Percentiles rank a stretch among this genome's conserved stretches.
phyloP scores from a whole-genome alignment of 306 rosid species.

The Vigna reflexopilosa region DNA sequence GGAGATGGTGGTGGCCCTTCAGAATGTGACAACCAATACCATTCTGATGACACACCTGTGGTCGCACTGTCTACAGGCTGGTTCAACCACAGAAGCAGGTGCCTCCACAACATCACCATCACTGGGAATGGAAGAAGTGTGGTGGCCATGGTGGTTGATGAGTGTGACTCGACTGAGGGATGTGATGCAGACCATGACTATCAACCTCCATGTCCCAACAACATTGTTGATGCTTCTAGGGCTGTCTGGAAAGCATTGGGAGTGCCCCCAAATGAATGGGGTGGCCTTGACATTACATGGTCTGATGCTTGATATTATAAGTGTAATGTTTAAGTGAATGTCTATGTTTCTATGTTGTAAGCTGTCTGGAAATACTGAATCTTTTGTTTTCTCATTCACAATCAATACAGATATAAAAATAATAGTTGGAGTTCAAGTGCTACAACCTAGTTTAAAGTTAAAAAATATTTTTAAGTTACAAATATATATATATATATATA shows the following conservation, averaged over 20 bases:
- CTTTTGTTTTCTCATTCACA: too few species aligned
- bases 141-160: constrained; percentile 59
- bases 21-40: constrained; percentile 52
- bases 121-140: constrained; percentile 53
- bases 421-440: too few species aligned
- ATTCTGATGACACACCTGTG: constrained; percentile 32
- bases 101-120: constrained; percentile 51
- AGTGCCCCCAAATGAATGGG: constrained; percentile 33
- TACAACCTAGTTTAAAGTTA: too few species aligned
- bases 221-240: constrained; percentile 55
- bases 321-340: not conserved
- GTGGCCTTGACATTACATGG: constrained; percentile 41
- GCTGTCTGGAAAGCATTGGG: constrained; percentile 53
- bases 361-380: too few species aligned
- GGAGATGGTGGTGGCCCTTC: constrained; percentile 63
- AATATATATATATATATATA: too few species aligned
- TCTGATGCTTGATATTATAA: constrained; percentile 31
- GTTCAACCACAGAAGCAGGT: constrained; percentile 51
- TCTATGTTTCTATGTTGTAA: not conserved
- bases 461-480: too few species aligned
- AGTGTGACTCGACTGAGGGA: constrained; percentile 61
- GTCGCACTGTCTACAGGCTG: constrained; percentile 62
- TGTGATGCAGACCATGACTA: constrained; percentile 56
- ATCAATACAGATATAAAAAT: too few species aligned
- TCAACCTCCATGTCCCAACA: constrained; percentile 57